Conservation (phyloP, 257 asterid genomes). For the Anisodus tanguticus region DNA sequence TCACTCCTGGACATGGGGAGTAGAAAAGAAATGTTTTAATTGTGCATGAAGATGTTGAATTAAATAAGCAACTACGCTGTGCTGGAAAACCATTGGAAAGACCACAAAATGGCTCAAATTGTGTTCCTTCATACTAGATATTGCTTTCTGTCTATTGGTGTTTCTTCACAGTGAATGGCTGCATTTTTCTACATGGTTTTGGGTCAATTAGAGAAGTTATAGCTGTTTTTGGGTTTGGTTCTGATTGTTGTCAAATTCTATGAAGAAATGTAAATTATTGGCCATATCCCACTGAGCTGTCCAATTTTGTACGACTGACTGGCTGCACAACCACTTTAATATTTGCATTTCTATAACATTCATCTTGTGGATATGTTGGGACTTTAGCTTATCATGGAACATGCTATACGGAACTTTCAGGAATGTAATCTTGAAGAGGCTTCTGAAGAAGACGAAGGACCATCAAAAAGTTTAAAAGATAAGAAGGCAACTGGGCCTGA, state of each 20-base stretch:
- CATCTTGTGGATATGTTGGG: constrained; percentile 8
- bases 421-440: constrained; percentile 95
- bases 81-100: neutral
- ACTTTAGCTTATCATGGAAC: neutral
- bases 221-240: neutral
- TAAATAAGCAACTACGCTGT: neutral
- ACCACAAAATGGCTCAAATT: neutral
- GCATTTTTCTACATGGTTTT: neutral
- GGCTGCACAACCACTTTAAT: constrained; percentile 16
- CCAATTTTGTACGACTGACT: neutral
- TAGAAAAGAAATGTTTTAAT: neutral
- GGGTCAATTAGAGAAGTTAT: constrained; percentile 4
- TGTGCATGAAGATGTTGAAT: neutral
- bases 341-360: neutral
- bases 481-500: constrained; percentile 88
- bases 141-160: neutral
- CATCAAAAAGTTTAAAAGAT: constrained; percentile 88
- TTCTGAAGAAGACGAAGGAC: constrained; percentile 81
- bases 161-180: neutral
- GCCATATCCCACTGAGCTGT: neutral
- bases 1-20: neutral
- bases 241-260: neutral
- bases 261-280: neutral
- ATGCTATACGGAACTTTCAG: constrained; percentile 43
- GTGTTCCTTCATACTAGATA: neutral